Conservation (phyloP, 2,329 filamentous ascomycete genomes). For the Fusarium sp. region DNA sequence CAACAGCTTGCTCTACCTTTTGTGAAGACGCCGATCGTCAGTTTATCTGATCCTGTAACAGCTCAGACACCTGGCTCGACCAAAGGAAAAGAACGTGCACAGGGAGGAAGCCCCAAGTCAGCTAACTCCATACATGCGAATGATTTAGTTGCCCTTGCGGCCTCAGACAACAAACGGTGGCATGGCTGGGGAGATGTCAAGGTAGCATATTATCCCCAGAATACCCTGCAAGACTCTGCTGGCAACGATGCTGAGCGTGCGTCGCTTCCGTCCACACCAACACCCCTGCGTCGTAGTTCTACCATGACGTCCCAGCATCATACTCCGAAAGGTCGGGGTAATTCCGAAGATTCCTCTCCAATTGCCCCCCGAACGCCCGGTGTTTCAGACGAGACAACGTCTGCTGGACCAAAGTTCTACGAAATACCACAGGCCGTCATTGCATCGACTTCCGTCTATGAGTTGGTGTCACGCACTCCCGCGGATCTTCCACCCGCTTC, state of each 20-base stretch:
- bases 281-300: slow-evolving; percentile 75
- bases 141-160: slow-evolving; percentile 80
- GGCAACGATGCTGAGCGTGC: slow-evolving; percentile 46
- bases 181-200: slow-evolving; percentile 83
- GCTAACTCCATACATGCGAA: slow-evolving; percentile 77
- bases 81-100: slow-evolving; percentile 80
- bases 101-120: slow-evolving; percentile 53
- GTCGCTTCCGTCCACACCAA: slow-evolving; percentile 74
- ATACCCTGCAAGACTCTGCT: slow-evolving; percentile 39
- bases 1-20: slow-evolving; percentile 87
- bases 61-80: slow-evolving; percentile 62
- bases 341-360: slow-evolving; percentile 58
- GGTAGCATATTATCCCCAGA: slow-evolving; percentile 77
- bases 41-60: slow-evolving; percentile 61
- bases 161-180: slow-evolving; percentile 68
- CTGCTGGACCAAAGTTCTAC: slow-evolving; percentile 64
- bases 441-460: slow-evolving; percentile 61
- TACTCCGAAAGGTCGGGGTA: slow-evolving; percentile 52
- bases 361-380: slow-evolving; percentile 55
- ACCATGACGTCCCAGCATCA: slow-evolving; percentile 59
- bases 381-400: slow-evolving; percentile 46
- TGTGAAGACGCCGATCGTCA: slow-evolving; percentile 71
- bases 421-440: slow-evolving; percentile 71
- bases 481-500: slow-evolving; percentile 74
- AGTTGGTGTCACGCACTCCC: slow-evolving; percentile 65